Evolutionary conservation across 495 filamentous ascomycete genomes (phyloP).

Genomic region (Talaromyces wortmannii): DNA sequence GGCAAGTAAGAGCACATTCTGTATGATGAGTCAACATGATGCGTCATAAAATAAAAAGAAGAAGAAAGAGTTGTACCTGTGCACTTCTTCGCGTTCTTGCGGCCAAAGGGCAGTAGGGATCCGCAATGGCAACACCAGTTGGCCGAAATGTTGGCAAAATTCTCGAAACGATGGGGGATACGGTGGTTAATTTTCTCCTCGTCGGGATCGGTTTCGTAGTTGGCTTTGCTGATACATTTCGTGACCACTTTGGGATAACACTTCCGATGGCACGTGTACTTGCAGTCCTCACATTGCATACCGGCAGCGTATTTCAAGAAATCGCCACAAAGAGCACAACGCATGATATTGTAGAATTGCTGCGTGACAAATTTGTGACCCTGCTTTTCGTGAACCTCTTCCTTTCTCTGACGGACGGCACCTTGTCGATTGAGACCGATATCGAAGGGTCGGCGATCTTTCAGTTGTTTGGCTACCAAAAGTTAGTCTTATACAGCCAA

Average conservation of each 20-base stretch:
- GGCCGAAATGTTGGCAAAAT: conserved; percentile 91
- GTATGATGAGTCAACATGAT: neutral
- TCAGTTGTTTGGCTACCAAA: conserved; percentile 55
- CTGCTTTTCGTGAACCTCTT: conserved; percentile 95
- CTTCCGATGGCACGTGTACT: conserved; percentile 96
- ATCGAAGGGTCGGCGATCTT: conserved; percentile 67
- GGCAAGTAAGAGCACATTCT: conserved; percentile 91
- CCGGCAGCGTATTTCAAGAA: conserved; percentile 97
- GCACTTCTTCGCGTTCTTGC: conserved; percentile 89
- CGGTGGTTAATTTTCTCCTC: conserved; percentile 99
- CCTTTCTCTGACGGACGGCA: conserved; percentile 92
- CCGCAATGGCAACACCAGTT: conserved; percentile 99
- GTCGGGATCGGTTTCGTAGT: conserved; percentile 94
- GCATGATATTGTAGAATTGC: conserved; percentile 99
- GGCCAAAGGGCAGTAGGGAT: conserved; percentile 93
- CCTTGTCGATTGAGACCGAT: conserved; percentile 89
- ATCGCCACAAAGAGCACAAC: conserved; percentile 94
- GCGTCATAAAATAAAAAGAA: neutral
- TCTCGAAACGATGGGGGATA: conserved; percentile 93
- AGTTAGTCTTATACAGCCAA: conserved; percentile 22
- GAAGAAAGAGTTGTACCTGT: conserved; percentile 52
- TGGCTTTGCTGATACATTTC: conserved; percentile 99
- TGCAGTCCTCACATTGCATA: conserved; percentile 99
- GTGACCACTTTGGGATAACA: conserved; percentile 97
- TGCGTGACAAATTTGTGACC: conserved; percentile 97